phyloP scores from a whole-genome alignment of 108 stramenopile genomes.

The Cyclostephanos tholiformis region DNA sequence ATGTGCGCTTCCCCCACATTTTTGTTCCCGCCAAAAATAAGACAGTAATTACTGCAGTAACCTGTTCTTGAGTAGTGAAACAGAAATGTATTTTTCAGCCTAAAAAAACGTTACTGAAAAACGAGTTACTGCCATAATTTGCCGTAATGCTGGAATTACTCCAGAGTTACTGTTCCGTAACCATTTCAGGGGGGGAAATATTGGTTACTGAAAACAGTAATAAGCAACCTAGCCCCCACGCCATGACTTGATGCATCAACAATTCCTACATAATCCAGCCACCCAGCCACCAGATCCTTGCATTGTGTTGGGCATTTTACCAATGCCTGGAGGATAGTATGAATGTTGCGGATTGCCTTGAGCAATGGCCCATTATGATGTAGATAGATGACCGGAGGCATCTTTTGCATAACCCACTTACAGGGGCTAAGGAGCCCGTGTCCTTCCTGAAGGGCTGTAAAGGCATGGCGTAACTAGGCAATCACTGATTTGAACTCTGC shows the following conservation, averaged over 20 bases:
- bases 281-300: neutral
- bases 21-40: too few relatives aligned
- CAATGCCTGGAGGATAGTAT: neutral
- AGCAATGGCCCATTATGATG: neutral
- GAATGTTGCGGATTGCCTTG: neutral
- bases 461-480: neutral
- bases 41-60: too few relatives aligned
- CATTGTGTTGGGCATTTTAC: neutral
- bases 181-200: too few relatives aligned
- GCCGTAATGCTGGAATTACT: too few relatives aligned
- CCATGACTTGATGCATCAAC: neutral
- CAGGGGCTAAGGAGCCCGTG: neutral
- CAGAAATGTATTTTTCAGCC: too few relatives aligned
- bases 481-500: neutral
- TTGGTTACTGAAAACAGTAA: too few relatives aligned
- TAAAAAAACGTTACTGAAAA: too few relatives aligned
- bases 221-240: neutral
- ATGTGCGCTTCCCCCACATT: too few relatives aligned
- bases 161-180: too few relatives aligned
- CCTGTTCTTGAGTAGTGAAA: too few relatives aligned
- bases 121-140: too few relatives aligned
- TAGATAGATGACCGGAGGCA: neutral
- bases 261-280: neutral
- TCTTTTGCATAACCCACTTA: neutral
- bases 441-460: neutral